phyloP scores from a whole-genome alignment of 2,329 filamentous ascomycete species.

The Penicillium sp. region DNA sequence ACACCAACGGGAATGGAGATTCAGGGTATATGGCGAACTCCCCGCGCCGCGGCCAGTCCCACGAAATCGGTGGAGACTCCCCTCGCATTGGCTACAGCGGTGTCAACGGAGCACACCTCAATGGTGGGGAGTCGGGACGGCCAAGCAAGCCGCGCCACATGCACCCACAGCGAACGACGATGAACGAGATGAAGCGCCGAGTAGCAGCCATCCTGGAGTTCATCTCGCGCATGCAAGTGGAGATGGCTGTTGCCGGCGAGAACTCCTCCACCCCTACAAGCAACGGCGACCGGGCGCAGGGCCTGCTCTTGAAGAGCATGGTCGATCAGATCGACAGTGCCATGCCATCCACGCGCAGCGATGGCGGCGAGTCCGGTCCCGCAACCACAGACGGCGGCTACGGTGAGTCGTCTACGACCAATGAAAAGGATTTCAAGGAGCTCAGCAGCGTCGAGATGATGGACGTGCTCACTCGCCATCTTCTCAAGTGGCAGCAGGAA shows the following conservation, averaged over 20 bases:
- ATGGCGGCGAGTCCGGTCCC: slow-evolving; percentile 28
- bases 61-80: slow-evolving; percentile 42
- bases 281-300: slow-evolving; percentile 38
- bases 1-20: slow-evolving; percentile 56
- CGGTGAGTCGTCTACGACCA: slow-evolving; percentile 22
- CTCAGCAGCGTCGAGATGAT: slow-evolving; percentile 85
- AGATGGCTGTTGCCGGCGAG: slow-evolving; percentile 66
- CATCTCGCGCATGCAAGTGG: slow-evolving; percentile 83
- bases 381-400: slow-evolving; percentile 29
- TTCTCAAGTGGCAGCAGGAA: slow-evolving; percentile 82
- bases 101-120: slow-evolving; percentile 51
- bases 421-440: slow-evolving; percentile 65
- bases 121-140: slow-evolving; percentile 58
- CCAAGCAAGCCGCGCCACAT: slow-evolving; percentile 61
- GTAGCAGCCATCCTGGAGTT: slow-evolving; percentile 84
- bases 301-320: slow-evolving; percentile 35
- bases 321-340: slow-evolving; percentile 37
- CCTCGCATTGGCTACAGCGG: slow-evolving; percentile 34
- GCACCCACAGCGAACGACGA: slow-evolving; percentile 63
- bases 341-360: slow-evolving; percentile 28
- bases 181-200: slow-evolving; percentile 84
- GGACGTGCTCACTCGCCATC: slow-evolving; percentile 75
- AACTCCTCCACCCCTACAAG: slow-evolving; percentile 42
- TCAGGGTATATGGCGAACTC: slow-evolving; percentile 36
- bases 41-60: slow-evolving; percentile 43